phyloP scores from a whole-genome alignment of 192 early-diverging fungal genomes.

The Mortierella claussenii region DNA sequence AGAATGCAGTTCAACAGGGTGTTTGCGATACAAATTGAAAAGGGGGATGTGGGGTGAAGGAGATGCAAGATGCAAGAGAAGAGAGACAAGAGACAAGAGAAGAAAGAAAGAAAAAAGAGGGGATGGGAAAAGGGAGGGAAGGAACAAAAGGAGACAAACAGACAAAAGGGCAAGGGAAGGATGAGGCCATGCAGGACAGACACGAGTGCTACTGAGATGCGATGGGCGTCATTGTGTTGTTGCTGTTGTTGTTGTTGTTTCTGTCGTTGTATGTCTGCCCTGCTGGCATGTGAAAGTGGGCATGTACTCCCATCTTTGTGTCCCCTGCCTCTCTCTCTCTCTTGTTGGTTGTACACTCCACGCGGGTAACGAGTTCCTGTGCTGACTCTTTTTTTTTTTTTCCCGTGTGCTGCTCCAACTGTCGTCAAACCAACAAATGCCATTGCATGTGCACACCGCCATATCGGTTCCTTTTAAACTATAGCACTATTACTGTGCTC shows the following conservation, averaged over 20 bases:
- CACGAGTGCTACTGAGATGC: background rate
- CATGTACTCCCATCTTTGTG: too few relatives aligned
- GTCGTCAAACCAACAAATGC: too few relatives aligned
- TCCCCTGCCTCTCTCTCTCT: too few relatives aligned
- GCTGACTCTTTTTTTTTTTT: background rate
- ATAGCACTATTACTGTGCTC: too few relatives aligned
- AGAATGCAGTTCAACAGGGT: too few relatives aligned
- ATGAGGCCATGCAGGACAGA: background rate
- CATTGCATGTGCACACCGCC: too few relatives aligned
- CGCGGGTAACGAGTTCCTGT: background rate
- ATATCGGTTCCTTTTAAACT: too few relatives aligned
- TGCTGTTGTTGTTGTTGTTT: background rate
- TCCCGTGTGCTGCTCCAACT: background rate
- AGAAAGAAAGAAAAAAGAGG: background rate
- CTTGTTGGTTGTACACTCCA: background rate
- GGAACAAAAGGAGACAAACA: background rate
- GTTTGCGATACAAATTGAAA: background rate
- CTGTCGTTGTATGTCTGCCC: background rate
- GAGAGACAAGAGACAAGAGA: background rate
- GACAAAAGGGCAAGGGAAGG: background rate
- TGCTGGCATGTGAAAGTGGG: slow-evolving; percentile 5
- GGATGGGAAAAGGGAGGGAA: background rate
- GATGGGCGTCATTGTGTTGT: background rate
- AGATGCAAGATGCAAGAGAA: background rate
- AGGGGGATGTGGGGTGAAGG: background rate